Conservation (phyloP, 225 moss, liverwort and hornwort genomes). For the Bryoerythrophyllum caledonicum region DNA sequence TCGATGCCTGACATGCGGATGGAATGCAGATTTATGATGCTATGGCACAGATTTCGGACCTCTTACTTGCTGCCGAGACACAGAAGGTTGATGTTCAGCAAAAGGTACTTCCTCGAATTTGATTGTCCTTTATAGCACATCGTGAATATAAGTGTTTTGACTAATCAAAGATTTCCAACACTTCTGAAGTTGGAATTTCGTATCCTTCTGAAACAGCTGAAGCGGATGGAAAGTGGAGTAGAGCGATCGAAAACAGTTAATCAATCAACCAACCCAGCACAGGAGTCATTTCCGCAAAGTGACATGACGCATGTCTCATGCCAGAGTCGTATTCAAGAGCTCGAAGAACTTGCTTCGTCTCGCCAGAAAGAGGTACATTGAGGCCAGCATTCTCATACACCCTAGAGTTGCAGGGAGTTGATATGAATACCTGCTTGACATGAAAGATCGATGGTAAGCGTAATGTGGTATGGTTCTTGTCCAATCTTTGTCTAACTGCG, state of each 20-base stretch:
- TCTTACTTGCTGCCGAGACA: constrained; percentile 39
- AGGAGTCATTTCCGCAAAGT: constrained; percentile 49
- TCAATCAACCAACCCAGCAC: constrained; percentile 50
- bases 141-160: too few relatives aligned
- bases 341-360: constrained; percentile 70
- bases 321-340: constrained; percentile 68
- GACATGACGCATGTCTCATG: constrained; percentile 51
- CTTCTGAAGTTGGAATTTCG: neutral
- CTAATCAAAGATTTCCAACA: too few relatives aligned
- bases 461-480: too few relatives aligned
- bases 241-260: too few relatives aligned
- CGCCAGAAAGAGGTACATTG: constrained; percentile 81
- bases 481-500: too few relatives aligned
- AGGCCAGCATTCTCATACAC: neutral
- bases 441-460: too few relatives aligned
- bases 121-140: neutral
- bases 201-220: constrained; percentile 51
- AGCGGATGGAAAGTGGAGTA: constrained; percentile 50
- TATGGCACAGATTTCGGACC: constrained; percentile 51
- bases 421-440: too few relatives aligned
- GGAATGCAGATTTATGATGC: constrained; percentile 45
- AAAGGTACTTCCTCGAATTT: constrained; percentile 26
- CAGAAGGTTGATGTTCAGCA: constrained; percentile 45
- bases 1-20: neutral
- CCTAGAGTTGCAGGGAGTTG: too few relatives aligned